Evolutionary conservation across 768 basidiomycete species (phyloP), one percentile per base, ranked within the genome.

Genomic region (Termitomyces sp.): DNA sequence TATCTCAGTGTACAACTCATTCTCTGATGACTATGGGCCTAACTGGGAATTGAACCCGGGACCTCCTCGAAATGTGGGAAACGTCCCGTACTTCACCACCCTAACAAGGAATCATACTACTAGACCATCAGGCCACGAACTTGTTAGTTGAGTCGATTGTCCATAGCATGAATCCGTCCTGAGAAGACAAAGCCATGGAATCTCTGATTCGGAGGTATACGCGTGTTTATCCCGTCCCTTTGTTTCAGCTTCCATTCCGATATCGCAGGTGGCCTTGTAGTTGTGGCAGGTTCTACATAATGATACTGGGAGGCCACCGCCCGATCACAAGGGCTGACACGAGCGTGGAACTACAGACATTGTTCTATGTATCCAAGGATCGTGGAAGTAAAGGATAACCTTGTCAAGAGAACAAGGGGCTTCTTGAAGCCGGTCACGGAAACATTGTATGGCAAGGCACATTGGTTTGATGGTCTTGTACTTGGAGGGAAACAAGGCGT

Each of bases 41-140:
- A 78, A 79, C 85, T 82, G 85, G 85, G 85, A 87, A 87, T 88
- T 86, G 85, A 88, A 88, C 86, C 85, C 85, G 83, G 85, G 85
- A 88, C 87, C 87, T 87, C 85, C 85, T 86, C 86, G 81, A 85
- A 34, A 7, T 34, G 5, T 14, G 5, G 4, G 14, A 5, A 12
- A n/a, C n/a, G n/a, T n/a, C n/a, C n/a, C n/a, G n/a, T n/a, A n/a
- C n/a, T n/a, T n/a, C n/a, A n/a, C n/a, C n/a, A n/a, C n/a, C n/a
- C n/a, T n/a, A n/a, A n/a, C n/a, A n/a, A n/a, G n/a, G n/a, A n/a
- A n/a, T n/a, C n/a, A n/a, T n/a, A n/a, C n/a, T n/a, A n/a, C n/a
- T n/a, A n/a, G n/a, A n/a, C n/a, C n/a, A n/a, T n/a, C n/a, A n/a
- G n/a, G n/a, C n/a, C n/a, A n/a, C n/a, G n/a, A n/a, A n/a, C n/a